phyloP scores from a whole-genome alignment of 2,329 filamentous ascomycete genomes.

The Macrophomina phaseolina region DNA sequence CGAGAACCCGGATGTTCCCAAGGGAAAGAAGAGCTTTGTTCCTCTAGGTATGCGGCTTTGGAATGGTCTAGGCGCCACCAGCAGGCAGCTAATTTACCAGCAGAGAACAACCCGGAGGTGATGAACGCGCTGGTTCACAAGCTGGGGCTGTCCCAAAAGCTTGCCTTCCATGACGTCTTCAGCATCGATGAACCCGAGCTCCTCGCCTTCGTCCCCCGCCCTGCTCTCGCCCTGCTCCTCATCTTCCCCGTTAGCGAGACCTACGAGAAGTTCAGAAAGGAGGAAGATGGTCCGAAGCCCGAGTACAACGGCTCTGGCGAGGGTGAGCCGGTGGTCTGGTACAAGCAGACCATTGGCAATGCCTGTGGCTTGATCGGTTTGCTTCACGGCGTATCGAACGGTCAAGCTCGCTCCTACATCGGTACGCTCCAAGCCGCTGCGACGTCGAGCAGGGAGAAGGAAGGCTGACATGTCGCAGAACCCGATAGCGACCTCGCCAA shows the following conservation, averaged over 20 bases:
- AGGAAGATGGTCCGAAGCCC: constrained; percentile 47
- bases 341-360: constrained; percentile 63
- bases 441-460: background rate
- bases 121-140: constrained; percentile 56
- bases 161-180: constrained; percentile 62
- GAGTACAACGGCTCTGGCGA: constrained; percentile 55
- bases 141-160: constrained; percentile 54
- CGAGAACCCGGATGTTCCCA: constrained; percentile 35
- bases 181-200: constrained; percentile 58
- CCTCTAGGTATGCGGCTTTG: constrained; percentile 39
- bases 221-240: constrained; percentile 60
- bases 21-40: constrained; percentile 43
- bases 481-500: constrained; percentile 64
- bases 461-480: constrained; percentile 36
- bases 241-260: constrained; percentile 54
- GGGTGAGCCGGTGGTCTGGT: constrained; percentile 62
- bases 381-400: constrained; percentile 61
- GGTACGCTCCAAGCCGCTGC: constrained; percentile 8
- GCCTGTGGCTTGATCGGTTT: constrained; percentile 65
- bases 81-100: background rate
- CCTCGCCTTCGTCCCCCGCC: constrained; percentile 58
- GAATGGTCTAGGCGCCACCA: background rate
- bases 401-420: constrained; percentile 51
- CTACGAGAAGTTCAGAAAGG: constrained; percentile 49
- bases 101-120: constrained; percentile 63